Evolutionary conservation across 192 early-diverging fungal genomes (phyloP).

Genomic region (Podochytrium sp.): DNA sequence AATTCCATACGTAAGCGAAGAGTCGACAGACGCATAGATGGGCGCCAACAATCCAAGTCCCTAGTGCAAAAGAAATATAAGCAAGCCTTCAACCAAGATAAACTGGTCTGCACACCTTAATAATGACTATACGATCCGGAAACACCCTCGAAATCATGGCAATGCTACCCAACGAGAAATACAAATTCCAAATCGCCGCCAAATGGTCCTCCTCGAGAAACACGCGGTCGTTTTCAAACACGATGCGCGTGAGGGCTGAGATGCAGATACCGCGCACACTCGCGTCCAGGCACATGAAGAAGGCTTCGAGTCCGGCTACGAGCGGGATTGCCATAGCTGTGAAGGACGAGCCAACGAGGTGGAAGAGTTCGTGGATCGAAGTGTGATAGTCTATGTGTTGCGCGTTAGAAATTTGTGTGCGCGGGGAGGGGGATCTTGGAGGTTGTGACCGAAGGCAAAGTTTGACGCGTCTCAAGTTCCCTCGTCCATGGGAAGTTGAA

Average conservation of each 20-base stretch:
- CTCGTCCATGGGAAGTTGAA: too few species aligned
- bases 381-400: constrained; percentile 49
- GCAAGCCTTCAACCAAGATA: background rate
- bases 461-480: too few species aligned
- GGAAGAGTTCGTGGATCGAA: constrained; percentile 53
- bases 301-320: constrained; percentile 63
- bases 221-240: constrained; percentile 56
- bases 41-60: constrained; percentile 54
- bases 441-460: too few species aligned
- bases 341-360: constrained; percentile 47
- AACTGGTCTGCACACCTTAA: constrained; percentile 40
- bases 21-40: constrained; percentile 47
- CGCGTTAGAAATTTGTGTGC: too few species aligned
- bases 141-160: constrained; percentile 51
- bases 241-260: constrained; percentile 52
- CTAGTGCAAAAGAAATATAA: constrained; percentile 16
- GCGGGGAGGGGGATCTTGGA: too few species aligned
- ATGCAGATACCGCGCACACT: constrained; percentile 56
- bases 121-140: constrained; percentile 58
- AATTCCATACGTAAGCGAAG: constrained; percentile 46
- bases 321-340: constrained; percentile 53
- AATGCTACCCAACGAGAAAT: constrained; percentile 53
- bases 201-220: constrained; percentile 65
- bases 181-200: constrained; percentile 62
- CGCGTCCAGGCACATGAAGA: constrained; percentile 56